Evolutionary conservation across 1,284 basidiomycete genomes (phyloP), one percentile per base, ranked within the genome.

Genomic region (Earliella scabrosa): DNA sequence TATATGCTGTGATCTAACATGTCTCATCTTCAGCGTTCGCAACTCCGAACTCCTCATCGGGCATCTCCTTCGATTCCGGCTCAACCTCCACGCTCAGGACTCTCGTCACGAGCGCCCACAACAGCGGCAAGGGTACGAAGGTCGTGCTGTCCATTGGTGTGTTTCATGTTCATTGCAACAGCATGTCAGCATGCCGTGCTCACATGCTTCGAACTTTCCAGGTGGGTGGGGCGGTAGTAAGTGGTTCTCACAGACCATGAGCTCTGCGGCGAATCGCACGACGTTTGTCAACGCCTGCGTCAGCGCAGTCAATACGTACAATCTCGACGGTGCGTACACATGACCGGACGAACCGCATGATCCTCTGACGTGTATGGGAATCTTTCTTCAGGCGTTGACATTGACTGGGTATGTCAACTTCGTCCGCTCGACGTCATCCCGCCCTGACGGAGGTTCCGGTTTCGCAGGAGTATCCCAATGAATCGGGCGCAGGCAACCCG

Each of bases 131-230:
- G 71, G 77, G 78, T 1, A 83, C 82, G 9, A 83, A 83, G 63
- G 83, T 93, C 54, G 84, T 89, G 45, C 77, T 93, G 11, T 88
- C 88, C 38, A 82, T 93, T 50, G 90, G 90, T 74, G 41, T 13
- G 58, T 59, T 45, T 52, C 29, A 27, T 24, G 3, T 51, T 11
- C n/a, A 29, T n/a, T 29, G 16, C 31, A 26, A 8, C 10, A 14
- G 29, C 49, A 39, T 39, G 35, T 38, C 46, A 13, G 31, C 3
- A 29, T 21, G 14, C 39, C 23, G 47, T 43, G 11, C 43, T 45
- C 38, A 46, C 20, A 43, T 63, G 60, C 45, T 31, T 35, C 29
- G 24, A 23, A 24, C 16, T 24, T 26, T 18, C 23, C 41, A 71
- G 81, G 82, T 61, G 81, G 81, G 1, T 83, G 82, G 81, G 76